Percentiles rank a stretch among this genome's conserved stretches.
phyloP scores from a whole-genome alignment of 2,329 filamentous ascomycete genomes.

The Fusarium kyushuense region DNA sequence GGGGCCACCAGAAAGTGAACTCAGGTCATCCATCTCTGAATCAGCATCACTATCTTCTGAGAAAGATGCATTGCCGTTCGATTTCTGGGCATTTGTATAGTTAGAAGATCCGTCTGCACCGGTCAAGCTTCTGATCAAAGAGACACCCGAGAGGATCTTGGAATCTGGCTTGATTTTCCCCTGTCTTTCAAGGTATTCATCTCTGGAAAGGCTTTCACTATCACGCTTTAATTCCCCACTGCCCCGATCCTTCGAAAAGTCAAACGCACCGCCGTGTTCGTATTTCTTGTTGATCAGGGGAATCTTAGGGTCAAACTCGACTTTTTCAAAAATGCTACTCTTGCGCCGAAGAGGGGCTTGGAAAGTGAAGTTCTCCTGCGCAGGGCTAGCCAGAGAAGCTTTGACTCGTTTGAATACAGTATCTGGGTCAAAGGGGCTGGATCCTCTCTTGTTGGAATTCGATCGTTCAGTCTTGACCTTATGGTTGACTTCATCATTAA shows the following conservation, averaged over 20 bases:
- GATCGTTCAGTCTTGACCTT: constrained; percentile 50
- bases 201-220: constrained; percentile 57
- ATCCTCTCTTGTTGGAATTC: constrained; percentile 61
- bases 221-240: constrained; percentile 49
- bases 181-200: constrained; percentile 63
- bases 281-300: constrained; percentile 70
- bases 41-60: constrained; percentile 63
- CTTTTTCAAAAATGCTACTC: constrained; percentile 65
- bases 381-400: constrained; percentile 56
- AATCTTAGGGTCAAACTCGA: constrained; percentile 66
- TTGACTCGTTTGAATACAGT: constrained; percentile 70
- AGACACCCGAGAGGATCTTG: constrained; percentile 45
- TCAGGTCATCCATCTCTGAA: constrained; percentile 69
- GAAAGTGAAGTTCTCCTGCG: constrained; percentile 37
- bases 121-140: constrained; percentile 47
- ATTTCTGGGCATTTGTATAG: constrained; percentile 54
- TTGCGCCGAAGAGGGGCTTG: constrained; percentile 51
- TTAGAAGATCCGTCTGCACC: constrained; percentile 44
- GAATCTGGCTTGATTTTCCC: constrained; percentile 56
- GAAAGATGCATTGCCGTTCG: constrained; percentile 56
- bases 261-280: constrained; percentile 66
- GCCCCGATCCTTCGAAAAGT: constrained; percentile 54
- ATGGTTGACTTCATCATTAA: constrained; percentile 57
- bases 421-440: constrained; percentile 69
- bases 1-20: constrained; percentile 63